Evolutionary conservation across 208 protist genomes (phyloP), one percentile per base, ranked within the genome.

Genomic region (Acanthamoeba royreba): DNA sequence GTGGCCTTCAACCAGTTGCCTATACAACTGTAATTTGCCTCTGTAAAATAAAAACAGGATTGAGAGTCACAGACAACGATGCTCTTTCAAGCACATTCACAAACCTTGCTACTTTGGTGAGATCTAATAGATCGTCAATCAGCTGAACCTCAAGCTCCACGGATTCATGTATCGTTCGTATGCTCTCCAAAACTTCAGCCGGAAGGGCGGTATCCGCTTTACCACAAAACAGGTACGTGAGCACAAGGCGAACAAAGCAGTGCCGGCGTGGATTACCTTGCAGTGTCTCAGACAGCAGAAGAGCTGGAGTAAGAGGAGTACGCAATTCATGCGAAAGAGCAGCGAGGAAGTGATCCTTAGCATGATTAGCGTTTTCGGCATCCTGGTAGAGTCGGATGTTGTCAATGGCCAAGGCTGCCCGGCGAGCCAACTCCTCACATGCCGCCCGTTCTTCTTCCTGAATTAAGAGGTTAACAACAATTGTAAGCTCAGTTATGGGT

Each of bases 291-390:
- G 81, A 53, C 4, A 88, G 35, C 2, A 88, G 81, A 1, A 88
- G 81, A n/a, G 46, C 81, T 2, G 81, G 81, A 19, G 81, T 88
- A 5, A 88, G 40, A 7, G 81, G 81, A 3, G 81, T 88, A 8
- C 81, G 81, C 7, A 88, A 28, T 25, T 88, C 81, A 40, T 88
- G 81, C 5, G 81, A 88, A 2, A 88, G 81, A 11, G 81, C 81
- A 19, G 81, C 81, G n/a, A 88, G 42, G 81, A 88, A 88, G 40
- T 88, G 81, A 8, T 88, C 81, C 40, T 88, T 88, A 25, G 81
- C 81, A 0, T 61, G 81, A 28, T 88, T 88, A 33, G 45, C 81
- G 13, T 25, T 61, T 28, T 88, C 45, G 5, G 81, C 81, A 1
- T 88, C 81, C 28, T 88, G 81, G 40, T 61, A 88, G 2, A 88